These are phyloP conservation scores for Fusarium circinatum DNA, from an alignment of 2,329 filamentous ascomycete genomes.

Conservation along the genomic window DNA sequence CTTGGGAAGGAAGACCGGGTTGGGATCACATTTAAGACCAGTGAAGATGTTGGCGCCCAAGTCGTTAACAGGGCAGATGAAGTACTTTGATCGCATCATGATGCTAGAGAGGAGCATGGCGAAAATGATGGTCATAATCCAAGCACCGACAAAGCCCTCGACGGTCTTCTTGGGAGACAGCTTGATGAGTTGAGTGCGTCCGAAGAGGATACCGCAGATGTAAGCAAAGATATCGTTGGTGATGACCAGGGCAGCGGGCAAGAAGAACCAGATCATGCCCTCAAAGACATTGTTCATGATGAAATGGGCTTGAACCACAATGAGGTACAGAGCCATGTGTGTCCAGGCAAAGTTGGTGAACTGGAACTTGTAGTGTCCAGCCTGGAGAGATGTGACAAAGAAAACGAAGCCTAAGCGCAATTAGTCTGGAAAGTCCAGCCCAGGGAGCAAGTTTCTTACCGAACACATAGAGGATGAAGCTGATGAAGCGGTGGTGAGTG, in stretches of 20 bases:
- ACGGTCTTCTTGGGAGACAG: conserved; percentile 99
- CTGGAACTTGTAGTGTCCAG: conserved; percentile 97
- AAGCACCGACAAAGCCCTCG: conserved; percentile 95
- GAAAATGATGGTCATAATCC: conserved; percentile 93
- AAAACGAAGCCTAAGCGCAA: conserved; percentile 84
- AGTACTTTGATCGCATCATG: conserved; percentile 92
- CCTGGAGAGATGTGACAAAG: conserved; percentile 94
- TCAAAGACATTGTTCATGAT: conserved; percentile 99
- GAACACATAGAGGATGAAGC: conserved; percentile 97
- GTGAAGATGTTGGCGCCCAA: conserved; percentile 93
- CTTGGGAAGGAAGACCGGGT: conserved; percentile 87
- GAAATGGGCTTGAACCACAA: conserved; percentile 97
- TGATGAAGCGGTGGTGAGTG: conserved; percentile 98
- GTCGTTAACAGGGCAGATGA: conserved; percentile 97
- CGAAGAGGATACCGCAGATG: conserved; percentile 96
- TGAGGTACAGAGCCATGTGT: conserved; percentile 98
- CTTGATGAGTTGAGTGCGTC: conserved; percentile 95
- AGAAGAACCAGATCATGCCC: conserved; percentile 99
- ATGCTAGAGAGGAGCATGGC: conserved; percentile 84
- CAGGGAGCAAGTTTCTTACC: conserved; percentile 63
- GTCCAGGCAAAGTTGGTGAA: conserved; percentile 99
- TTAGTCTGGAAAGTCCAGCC: conserved; percentile 20
- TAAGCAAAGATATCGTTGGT: conserved; percentile 99
- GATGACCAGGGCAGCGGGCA: conserved; percentile 93
- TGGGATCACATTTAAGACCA: conserved; percentile 87